A percentile compares a stretch with the other conserved stretches of the same genome.
These are phyloP conservation scores for Neolentinus lepideus DNA, from an alignment of 1,284 basidiomycete species.

Conservation along the genomic window DNA sequence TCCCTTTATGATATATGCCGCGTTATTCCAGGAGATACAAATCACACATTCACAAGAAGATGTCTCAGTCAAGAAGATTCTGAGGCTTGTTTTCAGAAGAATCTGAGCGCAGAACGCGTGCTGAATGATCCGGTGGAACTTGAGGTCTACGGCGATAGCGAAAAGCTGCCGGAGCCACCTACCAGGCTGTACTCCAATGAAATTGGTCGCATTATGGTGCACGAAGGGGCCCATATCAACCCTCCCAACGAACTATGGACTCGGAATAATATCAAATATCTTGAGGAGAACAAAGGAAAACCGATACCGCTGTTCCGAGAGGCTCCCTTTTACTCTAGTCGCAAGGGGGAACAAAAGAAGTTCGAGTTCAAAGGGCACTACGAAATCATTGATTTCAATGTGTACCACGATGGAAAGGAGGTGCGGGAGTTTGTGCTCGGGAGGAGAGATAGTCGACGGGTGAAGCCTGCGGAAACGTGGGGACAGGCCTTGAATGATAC, in stretches of 20 bases:
- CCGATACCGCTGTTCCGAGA: neutral
- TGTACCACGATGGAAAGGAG: neutral
- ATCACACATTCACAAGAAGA: neutral
- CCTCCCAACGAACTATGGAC: neutral
- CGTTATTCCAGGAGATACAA: neutral
- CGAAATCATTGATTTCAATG: neutral
- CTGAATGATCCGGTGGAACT: neutral
- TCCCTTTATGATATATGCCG: too few species aligned
- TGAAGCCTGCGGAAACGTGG: neutral
- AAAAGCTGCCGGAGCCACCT: neutral
- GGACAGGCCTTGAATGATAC: neutral
- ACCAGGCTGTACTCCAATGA: neutral
- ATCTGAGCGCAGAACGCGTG: neutral
- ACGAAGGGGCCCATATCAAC: neutral
- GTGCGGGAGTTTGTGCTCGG: neutral
- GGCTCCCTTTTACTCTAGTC: neutral
- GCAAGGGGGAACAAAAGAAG: neutral
- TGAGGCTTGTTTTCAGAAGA: neutral
- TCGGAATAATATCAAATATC: neutral
- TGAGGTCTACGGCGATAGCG: too few species aligned
- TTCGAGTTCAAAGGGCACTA: neutral
- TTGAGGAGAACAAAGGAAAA: neutral
- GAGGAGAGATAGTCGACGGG: neutral
- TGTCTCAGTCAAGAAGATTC: neutral
- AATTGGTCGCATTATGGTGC: neutral